Evolutionary conservation across 345 rosid species (phyloP).

Genomic region (Eucalyptus victrix): DNA sequence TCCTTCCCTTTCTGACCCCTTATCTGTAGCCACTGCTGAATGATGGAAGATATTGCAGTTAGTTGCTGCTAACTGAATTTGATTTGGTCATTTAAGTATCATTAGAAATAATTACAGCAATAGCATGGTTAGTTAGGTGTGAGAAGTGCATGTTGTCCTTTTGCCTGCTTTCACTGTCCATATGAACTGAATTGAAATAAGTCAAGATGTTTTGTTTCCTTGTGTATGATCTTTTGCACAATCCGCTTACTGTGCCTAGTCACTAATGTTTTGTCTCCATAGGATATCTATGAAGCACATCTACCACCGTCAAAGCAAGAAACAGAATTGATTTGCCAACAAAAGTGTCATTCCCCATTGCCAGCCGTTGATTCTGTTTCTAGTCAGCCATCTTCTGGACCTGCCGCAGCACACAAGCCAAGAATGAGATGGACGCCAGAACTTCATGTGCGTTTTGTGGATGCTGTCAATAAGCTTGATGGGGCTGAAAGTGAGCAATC

Average conservation of each 20-base stretch:
- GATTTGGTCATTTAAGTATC: background rate
- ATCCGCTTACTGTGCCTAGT: background rate
- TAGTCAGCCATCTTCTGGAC: slow-evolving; percentile 27
- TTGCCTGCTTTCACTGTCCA: background rate
- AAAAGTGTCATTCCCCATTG: slow-evolving; percentile 8
- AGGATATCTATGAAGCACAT: slow-evolving; percentile 69
- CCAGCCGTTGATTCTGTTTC: slow-evolving; percentile 27
- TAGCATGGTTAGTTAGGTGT: background rate
- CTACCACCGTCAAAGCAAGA: slow-evolving; percentile 22
- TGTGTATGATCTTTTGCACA: background rate
- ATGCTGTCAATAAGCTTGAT: slow-evolving; percentile 66
- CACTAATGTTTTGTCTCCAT: background rate
- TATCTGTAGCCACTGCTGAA: background rate
- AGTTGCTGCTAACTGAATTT: background rate
- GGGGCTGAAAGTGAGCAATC: slow-evolving; percentile 84
- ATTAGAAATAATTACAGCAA: background rate
- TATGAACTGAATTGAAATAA: background rate
- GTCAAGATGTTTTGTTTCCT: background rate
- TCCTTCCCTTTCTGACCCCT: background rate
- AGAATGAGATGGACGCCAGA: slow-evolving; percentile 98
- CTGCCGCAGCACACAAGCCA: slow-evolving; percentile 36
- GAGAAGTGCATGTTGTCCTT: background rate
- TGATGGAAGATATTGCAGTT: background rate
- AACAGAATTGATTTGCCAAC: slow-evolving; percentile 2
- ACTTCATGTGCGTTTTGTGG: slow-evolving; percentile 64